These are phyloP conservation scores for Emergomyces orientalis DNA, from an alignment of 2,329 filamentous ascomycete genomes.

Conservation along the genomic window DNA sequence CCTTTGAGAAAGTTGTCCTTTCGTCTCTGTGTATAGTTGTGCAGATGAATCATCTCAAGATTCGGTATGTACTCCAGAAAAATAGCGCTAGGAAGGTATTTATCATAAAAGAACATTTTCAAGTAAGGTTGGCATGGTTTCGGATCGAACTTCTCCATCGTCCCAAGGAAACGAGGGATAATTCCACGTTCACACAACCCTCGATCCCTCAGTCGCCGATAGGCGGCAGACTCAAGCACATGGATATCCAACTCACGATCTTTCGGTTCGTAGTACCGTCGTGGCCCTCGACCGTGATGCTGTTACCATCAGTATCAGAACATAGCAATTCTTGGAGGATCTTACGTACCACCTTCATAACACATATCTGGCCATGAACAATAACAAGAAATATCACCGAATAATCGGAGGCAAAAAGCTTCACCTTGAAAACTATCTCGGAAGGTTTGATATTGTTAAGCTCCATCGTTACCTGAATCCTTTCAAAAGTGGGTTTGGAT, in stretches of 20 bases:
- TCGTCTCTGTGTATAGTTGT: slow-evolving; percentile 18
- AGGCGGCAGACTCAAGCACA: slow-evolving; percentile 11
- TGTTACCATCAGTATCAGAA: slow-evolving; percentile 1
- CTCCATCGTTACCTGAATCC: slow-evolving; percentile 7
- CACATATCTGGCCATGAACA: slow-evolving; percentile 11
- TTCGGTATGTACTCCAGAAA: slow-evolving; percentile 22
- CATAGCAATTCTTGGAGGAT: not conserved
- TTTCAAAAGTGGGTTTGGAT: slow-evolving; percentile 1
- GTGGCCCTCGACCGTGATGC: slow-evolving; percentile 10
- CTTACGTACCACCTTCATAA: slow-evolving; percentile 20
- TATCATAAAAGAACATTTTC: slow-evolving; percentile 13
- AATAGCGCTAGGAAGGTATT: slow-evolving; percentile 18
- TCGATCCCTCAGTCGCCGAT: slow-evolving; percentile 10
- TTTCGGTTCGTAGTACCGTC: not conserved
- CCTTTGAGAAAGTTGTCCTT: slow-evolving; percentile 17
- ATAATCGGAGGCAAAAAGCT: slow-evolving; percentile 10
- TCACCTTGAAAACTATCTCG: slow-evolving; percentile 13
- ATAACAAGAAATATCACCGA: slow-evolving; percentile 15
- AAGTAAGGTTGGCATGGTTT: slow-evolving; percentile 6
- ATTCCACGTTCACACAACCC: slow-evolving; percentile 12
- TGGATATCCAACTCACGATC: slow-evolving; percentile 6
- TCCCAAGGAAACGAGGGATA: slow-evolving; percentile 12
- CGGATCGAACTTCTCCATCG: slow-evolving; percentile 12
- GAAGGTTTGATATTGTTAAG: slow-evolving; percentile 4
- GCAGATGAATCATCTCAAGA: slow-evolving; percentile 18